Evolutionary conservation across 257 asterid species (phyloP).

Genomic region (Cynanchum wilfordii): DNA sequence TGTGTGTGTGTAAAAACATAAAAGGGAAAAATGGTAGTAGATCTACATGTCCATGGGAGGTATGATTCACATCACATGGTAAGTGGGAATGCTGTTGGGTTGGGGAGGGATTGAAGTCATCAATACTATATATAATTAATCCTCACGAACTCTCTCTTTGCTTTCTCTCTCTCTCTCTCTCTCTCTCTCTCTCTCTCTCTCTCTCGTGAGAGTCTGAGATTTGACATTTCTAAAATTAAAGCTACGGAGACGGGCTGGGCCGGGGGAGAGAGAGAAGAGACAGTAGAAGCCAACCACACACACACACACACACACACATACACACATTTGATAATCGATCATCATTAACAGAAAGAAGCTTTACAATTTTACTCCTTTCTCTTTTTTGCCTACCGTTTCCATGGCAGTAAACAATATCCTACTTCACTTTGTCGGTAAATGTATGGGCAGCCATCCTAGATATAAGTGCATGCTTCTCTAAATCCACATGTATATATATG

Average conservation of each 20-base stretch:
- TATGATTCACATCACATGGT: constrained; percentile 18
- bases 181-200: background rate
- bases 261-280: background rate
- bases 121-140: background rate
- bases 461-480: constrained; percentile 14
- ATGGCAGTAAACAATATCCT: constrained; percentile 30
- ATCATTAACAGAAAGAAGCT: constrained; percentile 2
- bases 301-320: background rate
- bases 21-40: background rate
- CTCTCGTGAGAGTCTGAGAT: background rate
- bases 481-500: background rate
- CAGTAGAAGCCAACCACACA: background rate
- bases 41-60: too few relatives aligned
- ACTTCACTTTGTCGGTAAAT: constrained; percentile 45
- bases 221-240: constrained; percentile 7
- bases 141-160: background rate
- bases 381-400: constrained; percentile 27
- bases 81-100: constrained; percentile 12
- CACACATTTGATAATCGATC: background rate
- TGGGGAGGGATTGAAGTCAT: constrained; percentile 11
- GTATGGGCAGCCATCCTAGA: constrained; percentile 26
- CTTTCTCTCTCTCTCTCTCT: background rate
- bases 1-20: too few relatives aligned
- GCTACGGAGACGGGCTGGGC: too few relatives aligned
- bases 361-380: constrained; percentile 16